Evolutionary conservation across 176 grass and related monocot species (phyloP).

Genomic region (Canna indica): DNA sequence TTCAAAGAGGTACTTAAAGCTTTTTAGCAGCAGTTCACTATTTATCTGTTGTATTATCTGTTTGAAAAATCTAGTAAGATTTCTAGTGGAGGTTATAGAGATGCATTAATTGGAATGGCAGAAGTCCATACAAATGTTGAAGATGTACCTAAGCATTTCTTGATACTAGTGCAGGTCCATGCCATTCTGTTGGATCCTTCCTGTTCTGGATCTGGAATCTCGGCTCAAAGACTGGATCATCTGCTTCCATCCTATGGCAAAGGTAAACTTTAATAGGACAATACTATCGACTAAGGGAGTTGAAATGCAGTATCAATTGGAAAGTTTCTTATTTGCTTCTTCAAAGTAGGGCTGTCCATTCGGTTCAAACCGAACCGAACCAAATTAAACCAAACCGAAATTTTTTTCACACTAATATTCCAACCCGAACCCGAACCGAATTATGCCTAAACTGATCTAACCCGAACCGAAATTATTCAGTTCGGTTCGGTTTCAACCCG

Average conservation of each 20-base stretch:
- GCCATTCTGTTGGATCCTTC: constrained; percentile 88
- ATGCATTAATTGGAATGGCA: neutral
- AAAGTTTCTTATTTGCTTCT: neutral
- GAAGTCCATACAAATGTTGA: neutral
- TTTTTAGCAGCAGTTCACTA: constrained; percentile 11
- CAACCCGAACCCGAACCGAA: too few relatives aligned
- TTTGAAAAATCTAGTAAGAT: neutral
- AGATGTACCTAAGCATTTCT: neutral
- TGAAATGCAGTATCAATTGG: neutral
- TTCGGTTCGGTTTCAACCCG: too few relatives aligned
- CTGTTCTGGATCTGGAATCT: constrained; percentile 93
- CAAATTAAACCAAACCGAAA: too few relatives aligned
- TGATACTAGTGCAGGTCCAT: constrained; percentile 34
- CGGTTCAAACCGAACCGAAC: too few relatives aligned
- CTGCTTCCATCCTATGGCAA: constrained; percentile 68
- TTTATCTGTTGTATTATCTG: neutral
- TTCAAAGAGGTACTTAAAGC: constrained; percentile 50
- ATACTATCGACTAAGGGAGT: neutral
- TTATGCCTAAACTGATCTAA: too few relatives aligned
- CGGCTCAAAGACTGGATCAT: constrained; percentile 76
- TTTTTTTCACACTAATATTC: too few relatives aligned
- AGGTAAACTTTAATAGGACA: constrained; percentile 33
- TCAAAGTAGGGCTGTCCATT: too few relatives aligned
- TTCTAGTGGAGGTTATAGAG: neutral
- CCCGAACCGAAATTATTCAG: too few relatives aligned